These are phyloP conservation scores for Chlamydomonas sp. DNA, from an alignment of 139 green algal genomes.

Conservation along the genomic window DNA sequence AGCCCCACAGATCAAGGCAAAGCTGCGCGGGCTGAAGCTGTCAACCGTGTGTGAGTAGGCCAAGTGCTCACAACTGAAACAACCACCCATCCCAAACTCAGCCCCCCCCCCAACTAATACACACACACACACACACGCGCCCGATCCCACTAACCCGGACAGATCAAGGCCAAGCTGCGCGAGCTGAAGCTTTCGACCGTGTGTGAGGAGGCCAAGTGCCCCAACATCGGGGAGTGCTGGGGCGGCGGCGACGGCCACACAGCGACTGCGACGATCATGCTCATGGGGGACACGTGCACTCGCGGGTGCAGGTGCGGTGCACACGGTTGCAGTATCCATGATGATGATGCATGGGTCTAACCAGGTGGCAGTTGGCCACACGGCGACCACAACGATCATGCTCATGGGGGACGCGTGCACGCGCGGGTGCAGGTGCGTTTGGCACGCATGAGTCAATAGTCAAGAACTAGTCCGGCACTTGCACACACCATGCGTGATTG, in stretches of 20 bases:
- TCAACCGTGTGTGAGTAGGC: slow-evolving; percentile 95
- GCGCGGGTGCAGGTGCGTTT: slow-evolving; percentile 60
- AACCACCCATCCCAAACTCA: neutral
- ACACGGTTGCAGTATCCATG: too few species aligned
- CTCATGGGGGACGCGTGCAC: slow-evolving; percentile 94
- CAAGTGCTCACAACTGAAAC: slow-evolving; percentile 27
- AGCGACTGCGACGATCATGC: slow-evolving; percentile 99
- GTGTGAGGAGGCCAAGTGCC: slow-evolving; percentile 90
- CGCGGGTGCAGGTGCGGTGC: slow-evolving; percentile 55
- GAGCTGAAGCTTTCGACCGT: slow-evolving; percentile 95
- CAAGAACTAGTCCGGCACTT: too few species aligned
- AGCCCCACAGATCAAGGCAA: slow-evolving; percentile 50
- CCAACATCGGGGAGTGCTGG: slow-evolving; percentile 97
- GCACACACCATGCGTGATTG: too few species aligned
- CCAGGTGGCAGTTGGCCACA: too few species aligned
- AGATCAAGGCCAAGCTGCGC: slow-evolving; percentile 73
- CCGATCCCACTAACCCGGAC: too few species aligned
- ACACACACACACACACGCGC: too few species aligned
- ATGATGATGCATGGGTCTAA: too few species aligned
- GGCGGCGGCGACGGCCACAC: slow-evolving; percentile 79
- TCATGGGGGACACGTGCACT: slow-evolving; percentile 94
- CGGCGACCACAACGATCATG: slow-evolving; percentile 99
- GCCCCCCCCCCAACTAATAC: too few species aligned
- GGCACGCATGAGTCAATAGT: too few species aligned
- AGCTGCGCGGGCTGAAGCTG: slow-evolving; percentile 94